Evolutionary conservation across 2,329 filamentous ascomycete genomes (phyloP).

Genomic region (Laburnicola sp.): DNA sequence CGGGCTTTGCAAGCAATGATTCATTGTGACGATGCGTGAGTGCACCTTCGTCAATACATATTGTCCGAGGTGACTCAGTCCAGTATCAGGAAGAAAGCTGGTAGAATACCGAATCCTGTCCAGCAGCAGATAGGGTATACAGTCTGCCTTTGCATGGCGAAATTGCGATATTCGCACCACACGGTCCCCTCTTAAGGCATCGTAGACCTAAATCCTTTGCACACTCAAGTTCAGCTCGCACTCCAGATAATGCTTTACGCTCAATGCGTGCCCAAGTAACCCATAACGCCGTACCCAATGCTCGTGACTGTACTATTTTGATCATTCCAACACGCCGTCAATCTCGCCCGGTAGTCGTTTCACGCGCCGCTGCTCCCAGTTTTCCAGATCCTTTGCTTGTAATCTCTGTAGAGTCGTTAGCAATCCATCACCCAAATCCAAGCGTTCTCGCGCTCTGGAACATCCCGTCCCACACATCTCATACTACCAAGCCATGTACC

Average conservation of each 20-base stretch:
- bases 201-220: no score
- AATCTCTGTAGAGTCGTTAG: slow-evolving; percentile 60
- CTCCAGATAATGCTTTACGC: background rate
- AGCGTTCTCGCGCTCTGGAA: no score
- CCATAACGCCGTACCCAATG: slow-evolving; percentile 4
- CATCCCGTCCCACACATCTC: no score
- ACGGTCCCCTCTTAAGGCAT: no score
- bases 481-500: no score
- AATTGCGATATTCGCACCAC: no score
- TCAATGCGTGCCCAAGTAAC: background rate
- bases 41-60: no score
- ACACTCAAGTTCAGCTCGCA: no score
- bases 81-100: no score
- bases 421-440: background rate
- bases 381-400: slow-evolving; percentile 86
- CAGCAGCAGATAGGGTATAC: no score
- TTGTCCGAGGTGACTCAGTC: background rate
- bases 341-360: slow-evolving; percentile 86
- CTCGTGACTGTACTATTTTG: background rate
- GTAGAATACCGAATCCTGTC: no score
- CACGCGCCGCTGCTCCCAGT: slow-evolving; percentile 96
- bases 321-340: slow-evolving; percentile 69
- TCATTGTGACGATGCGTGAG: background rate
- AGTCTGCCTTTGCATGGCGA: no score
- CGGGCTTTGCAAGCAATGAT: slow-evolving; percentile 1